phyloP scores from a whole-genome alignment of 139 green algal genomes.

The Gonium pectorale region DNA sequence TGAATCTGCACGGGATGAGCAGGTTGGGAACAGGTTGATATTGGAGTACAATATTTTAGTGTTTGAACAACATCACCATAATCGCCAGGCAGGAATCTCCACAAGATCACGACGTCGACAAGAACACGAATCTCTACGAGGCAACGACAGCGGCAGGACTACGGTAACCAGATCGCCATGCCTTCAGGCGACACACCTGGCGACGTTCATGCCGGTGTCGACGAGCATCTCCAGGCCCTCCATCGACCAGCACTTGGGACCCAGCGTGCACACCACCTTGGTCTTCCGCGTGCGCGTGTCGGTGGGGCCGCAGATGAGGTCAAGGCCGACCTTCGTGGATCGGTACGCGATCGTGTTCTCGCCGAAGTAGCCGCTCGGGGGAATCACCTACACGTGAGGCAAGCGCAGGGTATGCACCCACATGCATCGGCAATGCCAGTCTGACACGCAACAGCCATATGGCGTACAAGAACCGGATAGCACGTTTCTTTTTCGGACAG shows the following conservation, averaged over 20 bases:
- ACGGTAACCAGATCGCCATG: too few species aligned
- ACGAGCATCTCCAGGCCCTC: constrained; percentile 62
- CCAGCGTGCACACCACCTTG: constrained; percentile 83
- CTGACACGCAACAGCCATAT: too few species aligned
- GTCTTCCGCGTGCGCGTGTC: constrained; percentile 68
- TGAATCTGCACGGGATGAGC: constrained; percentile 77
- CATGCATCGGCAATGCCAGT: too few species aligned
- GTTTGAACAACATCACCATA: background rate
- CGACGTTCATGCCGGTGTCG: constrained; percentile 73
- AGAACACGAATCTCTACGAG: too few species aligned
- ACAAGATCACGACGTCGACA: too few species aligned
- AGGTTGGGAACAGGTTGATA: too few species aligned
- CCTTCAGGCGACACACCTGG: constrained; percentile 43
- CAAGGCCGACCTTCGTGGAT: constrained; percentile 54
- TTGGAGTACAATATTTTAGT: too few species aligned
- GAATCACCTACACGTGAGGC: background rate
- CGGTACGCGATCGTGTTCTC: constrained; percentile 47
- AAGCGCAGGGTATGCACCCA: too few species aligned
- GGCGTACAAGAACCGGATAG: too few species aligned
- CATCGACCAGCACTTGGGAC: constrained; percentile 49
- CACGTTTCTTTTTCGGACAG: too few species aligned
- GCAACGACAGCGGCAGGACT: too few species aligned
- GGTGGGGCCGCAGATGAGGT: constrained; percentile 41
- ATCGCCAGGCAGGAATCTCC: background rate
- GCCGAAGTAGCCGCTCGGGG: constrained; percentile 7